Conservation (phyloP, 768 basidiomycete genomes). For the Leccinum broughii region DNA sequence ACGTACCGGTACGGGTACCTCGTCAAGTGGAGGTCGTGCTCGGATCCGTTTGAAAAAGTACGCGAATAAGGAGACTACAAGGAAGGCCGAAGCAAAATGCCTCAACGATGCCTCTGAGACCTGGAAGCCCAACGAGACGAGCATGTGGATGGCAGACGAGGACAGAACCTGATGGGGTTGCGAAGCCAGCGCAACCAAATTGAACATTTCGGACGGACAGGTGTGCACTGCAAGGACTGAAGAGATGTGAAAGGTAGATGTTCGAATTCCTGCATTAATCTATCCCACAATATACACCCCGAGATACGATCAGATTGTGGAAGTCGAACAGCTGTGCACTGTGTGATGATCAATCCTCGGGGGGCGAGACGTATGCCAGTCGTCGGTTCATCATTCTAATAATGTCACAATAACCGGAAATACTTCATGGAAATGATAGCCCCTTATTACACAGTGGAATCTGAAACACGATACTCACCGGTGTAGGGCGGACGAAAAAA, state of each 20-base stretch:
- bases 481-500: too few species aligned
- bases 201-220: neutral
- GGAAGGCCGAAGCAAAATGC: neutral
- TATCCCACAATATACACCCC: neutral
- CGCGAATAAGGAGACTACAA: neutral
- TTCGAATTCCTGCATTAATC: neutral
- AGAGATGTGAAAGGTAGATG: neutral
- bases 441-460: neutral
- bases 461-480: neutral
- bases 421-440: neutral
- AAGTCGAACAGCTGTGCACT: neutral
- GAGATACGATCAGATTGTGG: neutral
- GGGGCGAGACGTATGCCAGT: neutral
- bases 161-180: neutral
- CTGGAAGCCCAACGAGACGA: neutral
- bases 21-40: neutral
- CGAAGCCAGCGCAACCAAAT: neutral
- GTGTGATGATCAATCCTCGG: neutral
- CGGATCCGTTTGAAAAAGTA: slow-evolving; percentile 1
- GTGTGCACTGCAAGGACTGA: neutral
- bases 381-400: neutral
- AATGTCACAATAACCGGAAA: neutral
- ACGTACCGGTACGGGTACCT: slow-evolving; percentile 3
- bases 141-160: neutral
- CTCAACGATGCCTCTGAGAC: neutral